Percentiles rank a stretch among this genome's conserved stretches.
Conservation (phyloP, 2,329 filamentous ascomycete genomes). For the Botrytis pseudocinerea region DNA sequence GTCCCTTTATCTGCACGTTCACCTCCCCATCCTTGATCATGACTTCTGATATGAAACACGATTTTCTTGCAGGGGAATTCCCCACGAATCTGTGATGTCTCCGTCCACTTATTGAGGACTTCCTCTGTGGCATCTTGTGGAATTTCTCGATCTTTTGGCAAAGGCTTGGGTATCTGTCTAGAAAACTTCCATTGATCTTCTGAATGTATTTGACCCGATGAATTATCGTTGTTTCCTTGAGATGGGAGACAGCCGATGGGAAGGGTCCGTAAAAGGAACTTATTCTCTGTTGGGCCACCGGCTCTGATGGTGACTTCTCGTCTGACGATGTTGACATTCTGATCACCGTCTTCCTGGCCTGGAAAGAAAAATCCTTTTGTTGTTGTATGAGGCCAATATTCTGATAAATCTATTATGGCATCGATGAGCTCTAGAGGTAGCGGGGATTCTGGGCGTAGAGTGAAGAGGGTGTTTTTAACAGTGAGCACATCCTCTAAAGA, state of each 20-base stretch:
- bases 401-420: slow-evolving; percentile 57
- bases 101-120: slow-evolving; percentile 30
- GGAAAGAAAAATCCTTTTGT: slow-evolving; percentile 29
- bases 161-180: slow-evolving; percentile 27
- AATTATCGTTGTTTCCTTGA: slow-evolving; percentile 7
- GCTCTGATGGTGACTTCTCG: slow-evolving; percentile 23
- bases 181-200: slow-evolving; percentile 17
- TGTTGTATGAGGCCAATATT: slow-evolving; percentile 59
- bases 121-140: slow-evolving; percentile 30
- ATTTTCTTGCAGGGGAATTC: slow-evolving; percentile 58
- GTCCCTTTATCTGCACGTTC: slow-evolving; percentile 40
- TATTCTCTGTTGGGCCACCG: slow-evolving; percentile 40
- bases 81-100: slow-evolving; percentile 26
- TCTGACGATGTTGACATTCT: slow-evolving; percentile 25
- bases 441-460: slow-evolving; percentile 44
- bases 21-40: slow-evolving; percentile 60
- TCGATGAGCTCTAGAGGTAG: slow-evolving; percentile 59
- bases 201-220: slow-evolving; percentile 19
- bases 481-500: slow-evolving; percentile 51
- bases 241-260: slow-evolving; percentile 33
- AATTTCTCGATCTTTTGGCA: slow-evolving; percentile 17
- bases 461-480: slow-evolving; percentile 47
- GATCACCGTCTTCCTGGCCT: not conserved
- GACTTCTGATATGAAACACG: slow-evolving; percentile 57
- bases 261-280: slow-evolving; percentile 43